A percentile compares a stretch with the other conserved stretches of the same genome.
Conservation (phyloP, 306 rosid species). For the Ormosia emarginata region DNA sequence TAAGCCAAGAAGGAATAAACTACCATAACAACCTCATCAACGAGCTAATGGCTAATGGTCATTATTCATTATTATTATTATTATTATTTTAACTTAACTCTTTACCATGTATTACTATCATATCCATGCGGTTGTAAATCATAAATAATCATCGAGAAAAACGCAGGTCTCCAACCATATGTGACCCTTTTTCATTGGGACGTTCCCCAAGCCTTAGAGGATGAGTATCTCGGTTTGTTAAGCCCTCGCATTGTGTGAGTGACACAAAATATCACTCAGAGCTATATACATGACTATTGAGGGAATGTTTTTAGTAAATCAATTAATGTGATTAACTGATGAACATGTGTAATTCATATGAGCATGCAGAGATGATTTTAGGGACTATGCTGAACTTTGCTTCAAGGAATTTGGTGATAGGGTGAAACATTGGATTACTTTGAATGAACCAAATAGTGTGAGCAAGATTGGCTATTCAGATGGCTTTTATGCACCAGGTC, state of each 20-base stretch:
- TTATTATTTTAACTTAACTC: not conserved
- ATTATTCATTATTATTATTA: not conserved
- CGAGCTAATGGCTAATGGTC: constrained; percentile 51
- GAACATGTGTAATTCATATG: not conserved
- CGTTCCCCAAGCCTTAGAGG: constrained; percentile 39
- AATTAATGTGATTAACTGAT: not conserved
- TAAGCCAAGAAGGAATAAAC: constrained; percentile 45
- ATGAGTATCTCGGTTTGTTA: constrained; percentile 51
- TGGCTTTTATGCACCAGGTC: constrained; percentile 54
- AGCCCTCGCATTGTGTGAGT: constrained; percentile 51
- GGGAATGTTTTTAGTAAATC: not conserved
- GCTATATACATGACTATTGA: not conserved
- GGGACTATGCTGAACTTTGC: constrained; percentile 60
- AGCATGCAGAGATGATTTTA: constrained; percentile 43
- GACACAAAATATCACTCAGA: not conserved
- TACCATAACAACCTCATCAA: constrained; percentile 61
- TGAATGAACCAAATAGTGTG: constrained; percentile 57
- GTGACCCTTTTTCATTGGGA: constrained; percentile 41
- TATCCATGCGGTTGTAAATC: not conserved
- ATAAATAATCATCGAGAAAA: not conserved
- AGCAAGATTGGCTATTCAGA: constrained; percentile 37
- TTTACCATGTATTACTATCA: not conserved
- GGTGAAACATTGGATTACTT: constrained; percentile 69
- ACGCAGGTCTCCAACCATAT: constrained; percentile 31
- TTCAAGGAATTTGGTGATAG: constrained; percentile 64